These are phyloP conservation scores for Metschnikowia santaceciliae DNA, from an alignment of 805 yeast genomes.

Conservation along the genomic window DNA sequence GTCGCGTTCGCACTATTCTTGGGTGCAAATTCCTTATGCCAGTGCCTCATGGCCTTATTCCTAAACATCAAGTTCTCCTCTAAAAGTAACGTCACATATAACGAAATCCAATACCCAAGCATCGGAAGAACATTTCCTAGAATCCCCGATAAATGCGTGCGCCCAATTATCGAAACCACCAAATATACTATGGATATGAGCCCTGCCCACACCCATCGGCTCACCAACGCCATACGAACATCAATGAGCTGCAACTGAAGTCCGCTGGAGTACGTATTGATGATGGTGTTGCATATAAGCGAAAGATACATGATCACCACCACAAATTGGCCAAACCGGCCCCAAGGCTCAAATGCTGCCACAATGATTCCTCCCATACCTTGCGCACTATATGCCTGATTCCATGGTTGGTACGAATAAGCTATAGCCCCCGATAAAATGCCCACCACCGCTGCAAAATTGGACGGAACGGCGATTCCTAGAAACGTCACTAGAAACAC, in stretches of 20 bases:
- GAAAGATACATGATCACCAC: conserved; percentile 30
- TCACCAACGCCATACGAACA: conserved; percentile 16
- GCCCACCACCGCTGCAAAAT: conserved; percentile 32
- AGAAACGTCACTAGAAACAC: conserved; percentile 28
- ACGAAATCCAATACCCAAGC: conserved; percentile 19
- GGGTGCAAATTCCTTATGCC: conserved; percentile 4
- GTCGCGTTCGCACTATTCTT: too few species aligned
- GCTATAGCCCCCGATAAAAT: conserved; percentile 32
- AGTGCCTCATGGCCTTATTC: background rate
- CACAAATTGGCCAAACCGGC: conserved; percentile 32
- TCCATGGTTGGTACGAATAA: conserved; percentile 29
- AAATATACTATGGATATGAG: conserved; percentile 10
- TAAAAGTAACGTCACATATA: conserved; percentile 11
- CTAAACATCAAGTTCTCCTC: conserved; percentile 16
- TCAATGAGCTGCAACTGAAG: conserved; percentile 34
- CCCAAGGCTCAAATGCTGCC: conserved; percentile 35
- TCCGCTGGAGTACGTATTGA: conserved; percentile 36
- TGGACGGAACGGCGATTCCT: conserved; percentile 28
- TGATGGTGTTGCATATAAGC: conserved; percentile 32
- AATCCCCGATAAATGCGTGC: conserved; percentile 10
- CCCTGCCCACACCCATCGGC: conserved; percentile 15
- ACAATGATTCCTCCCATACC: conserved; percentile 34
- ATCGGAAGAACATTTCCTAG: conserved; percentile 15
- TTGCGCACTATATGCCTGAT: conserved; percentile 22
- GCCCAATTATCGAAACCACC: conserved; percentile 13